Evolutionary conservation across 495 filamentous ascomycete genomes (phyloP).

Genomic region (Neohortaea acidophila): DNA sequence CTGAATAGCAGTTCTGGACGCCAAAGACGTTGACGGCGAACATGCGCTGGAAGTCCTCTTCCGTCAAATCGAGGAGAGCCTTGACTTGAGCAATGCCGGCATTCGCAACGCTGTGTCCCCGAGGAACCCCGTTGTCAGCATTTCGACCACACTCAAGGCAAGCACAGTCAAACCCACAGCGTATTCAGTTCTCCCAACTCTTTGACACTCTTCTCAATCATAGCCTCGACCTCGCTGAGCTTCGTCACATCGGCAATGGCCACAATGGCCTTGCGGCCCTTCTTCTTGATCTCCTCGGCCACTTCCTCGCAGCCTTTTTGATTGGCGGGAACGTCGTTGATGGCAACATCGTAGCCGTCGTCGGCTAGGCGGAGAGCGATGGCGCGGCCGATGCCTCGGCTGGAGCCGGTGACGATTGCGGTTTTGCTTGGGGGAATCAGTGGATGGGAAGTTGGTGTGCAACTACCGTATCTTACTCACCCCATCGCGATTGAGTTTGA

Average conservation of each 20-base stretch:
- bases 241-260: slow-evolving; percentile 42
- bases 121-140: too few species aligned
- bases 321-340: slow-evolving; percentile 42
- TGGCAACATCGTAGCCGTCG: slow-evolving; percentile 45
- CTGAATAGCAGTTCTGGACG: slow-evolving; percentile 42
- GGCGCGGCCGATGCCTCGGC: slow-evolving; percentile 43
- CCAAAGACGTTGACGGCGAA: slow-evolving; percentile 41
- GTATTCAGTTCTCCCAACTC: slow-evolving; percentile 39
- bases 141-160: too few species aligned
- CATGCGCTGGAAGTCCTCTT: slow-evolving; percentile 35
- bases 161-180: slow-evolving; percentile 28
- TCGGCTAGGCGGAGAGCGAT: slow-evolving; percentile 43
- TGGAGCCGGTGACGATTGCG: slow-evolving; percentile 44
- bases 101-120: slow-evolving; percentile 37
- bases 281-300: slow-evolving; percentile 34
- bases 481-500: too few species aligned
- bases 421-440: slow-evolving; percentile 21
- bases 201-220: slow-evolving; percentile 33
- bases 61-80: slow-evolving; percentile 34
- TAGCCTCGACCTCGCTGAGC: slow-evolving; percentile 31
- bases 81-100: slow-evolving; percentile 44
- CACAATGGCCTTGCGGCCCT: slow-evolving; percentile 31
- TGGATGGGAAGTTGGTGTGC: too few species aligned
- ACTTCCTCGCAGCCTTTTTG: slow-evolving; percentile 32
- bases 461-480: too few species aligned